Evolutionary conservation across 73 alveolate species (phyloP).

Genomic region (Paramecium sonneborni): DNA sequence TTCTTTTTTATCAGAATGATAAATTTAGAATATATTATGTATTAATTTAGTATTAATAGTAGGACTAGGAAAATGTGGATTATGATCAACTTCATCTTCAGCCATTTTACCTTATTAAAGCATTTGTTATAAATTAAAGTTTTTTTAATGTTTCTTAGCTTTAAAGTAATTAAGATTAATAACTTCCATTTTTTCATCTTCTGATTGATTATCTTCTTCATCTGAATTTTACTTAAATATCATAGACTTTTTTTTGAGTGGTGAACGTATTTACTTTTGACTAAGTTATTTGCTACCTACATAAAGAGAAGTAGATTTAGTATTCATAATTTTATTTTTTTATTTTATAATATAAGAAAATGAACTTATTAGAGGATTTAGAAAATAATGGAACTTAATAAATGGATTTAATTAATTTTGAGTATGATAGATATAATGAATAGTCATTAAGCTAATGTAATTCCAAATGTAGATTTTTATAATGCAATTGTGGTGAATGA

Average conservation of each 20-base stretch:
- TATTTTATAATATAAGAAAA: background rate
- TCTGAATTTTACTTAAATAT: background rate
- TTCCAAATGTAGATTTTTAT: slow-evolving; percentile 48
- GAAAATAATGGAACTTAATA: background rate
- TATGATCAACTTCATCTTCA: slow-evolving; percentile 27
- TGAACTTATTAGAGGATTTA: slow-evolving; percentile 24
- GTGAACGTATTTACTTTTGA: background rate
- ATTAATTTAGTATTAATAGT: slow-evolving; percentile 35
- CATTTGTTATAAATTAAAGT: slow-evolving; percentile 19
- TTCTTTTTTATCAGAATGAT: background rate
- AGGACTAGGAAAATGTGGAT: slow-evolving; percentile 55
- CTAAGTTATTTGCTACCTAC: background rate
- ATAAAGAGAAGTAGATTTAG: background rate
- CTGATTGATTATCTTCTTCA: slow-evolving; percentile 38
- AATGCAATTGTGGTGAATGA: slow-evolving; percentile 43
- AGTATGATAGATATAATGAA: background rate
- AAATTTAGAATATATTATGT: slow-evolving; percentile 29
- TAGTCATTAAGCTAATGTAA: slow-evolving; percentile 13
- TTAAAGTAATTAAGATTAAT: slow-evolving; percentile 55
- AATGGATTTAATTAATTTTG: slow-evolving; percentile 2
- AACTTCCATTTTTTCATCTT: slow-evolving; percentile 18
- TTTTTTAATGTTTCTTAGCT: background rate
- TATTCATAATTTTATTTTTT: background rate
- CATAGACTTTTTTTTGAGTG: background rate
- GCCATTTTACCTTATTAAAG: slow-evolving; percentile 16